Conservation (phyloP, 208 protist species). For the Entamoeba dispar region DNA sequence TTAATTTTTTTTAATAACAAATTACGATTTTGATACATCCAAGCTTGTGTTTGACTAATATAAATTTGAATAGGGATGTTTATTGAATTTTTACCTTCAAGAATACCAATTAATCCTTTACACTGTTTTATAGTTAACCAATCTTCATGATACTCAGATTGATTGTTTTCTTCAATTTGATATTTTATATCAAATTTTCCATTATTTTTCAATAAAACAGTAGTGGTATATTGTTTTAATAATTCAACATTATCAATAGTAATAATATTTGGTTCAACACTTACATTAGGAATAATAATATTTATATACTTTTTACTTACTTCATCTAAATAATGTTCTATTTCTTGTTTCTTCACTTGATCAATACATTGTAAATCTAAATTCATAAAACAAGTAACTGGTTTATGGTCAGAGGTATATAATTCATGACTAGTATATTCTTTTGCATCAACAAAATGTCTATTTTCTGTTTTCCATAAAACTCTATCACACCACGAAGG, state of each 20-base stretch:
- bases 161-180: neutral
- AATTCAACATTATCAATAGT: neutral
- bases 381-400: conserved; percentile 12
- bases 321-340: neutral
- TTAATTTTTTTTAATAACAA: neutral
- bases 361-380: neutral
- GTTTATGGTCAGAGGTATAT: conserved; percentile 18
- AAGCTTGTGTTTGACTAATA: neutral
- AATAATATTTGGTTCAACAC: neutral
- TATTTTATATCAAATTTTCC: neutral
- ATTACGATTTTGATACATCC: neutral
- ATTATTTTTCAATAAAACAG: neutral
- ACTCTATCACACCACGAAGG: conserved; percentile 26
- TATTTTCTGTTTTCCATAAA: conserved; percentile 17
- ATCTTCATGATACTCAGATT: neutral
- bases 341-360: neutral
- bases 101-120: neutral
- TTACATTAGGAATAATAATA: neutral
- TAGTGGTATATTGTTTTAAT: neutral
- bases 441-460: neutral
- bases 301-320: neutral
- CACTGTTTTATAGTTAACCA: neutral
- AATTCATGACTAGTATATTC: neutral
- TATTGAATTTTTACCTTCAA: neutral
- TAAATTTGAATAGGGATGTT: neutral